Conservation (phyloP, 148 eudicot genomes). For the Rhododendron molle region DNA sequence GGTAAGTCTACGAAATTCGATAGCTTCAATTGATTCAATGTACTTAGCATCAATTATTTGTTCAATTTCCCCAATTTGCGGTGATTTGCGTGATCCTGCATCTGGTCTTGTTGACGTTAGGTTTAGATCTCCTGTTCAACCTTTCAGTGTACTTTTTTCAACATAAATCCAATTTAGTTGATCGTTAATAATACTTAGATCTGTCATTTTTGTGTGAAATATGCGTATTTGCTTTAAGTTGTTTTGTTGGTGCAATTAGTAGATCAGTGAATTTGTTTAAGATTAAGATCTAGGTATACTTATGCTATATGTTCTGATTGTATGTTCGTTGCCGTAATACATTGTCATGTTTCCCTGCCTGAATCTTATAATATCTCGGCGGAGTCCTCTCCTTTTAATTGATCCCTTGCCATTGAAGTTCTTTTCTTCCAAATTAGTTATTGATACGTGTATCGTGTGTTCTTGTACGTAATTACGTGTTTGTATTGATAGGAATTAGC, state of each 20-base stretch:
- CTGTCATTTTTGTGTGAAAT: neutral
- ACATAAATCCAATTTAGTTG: neutral
- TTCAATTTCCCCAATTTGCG: neutral
- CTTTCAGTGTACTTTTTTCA: neutral
- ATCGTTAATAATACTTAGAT: neutral
- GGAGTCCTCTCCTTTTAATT: slow-evolving; percentile 65
- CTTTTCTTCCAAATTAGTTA: neutral
- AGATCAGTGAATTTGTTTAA: neutral
- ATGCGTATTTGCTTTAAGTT: neutral
- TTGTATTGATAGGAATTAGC: neutral
- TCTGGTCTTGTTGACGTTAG: neutral
- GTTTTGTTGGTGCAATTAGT: neutral
- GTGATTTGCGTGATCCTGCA: neutral
- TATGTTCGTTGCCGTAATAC: neutral
- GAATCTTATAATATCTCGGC: slow-evolving; percentile 28
- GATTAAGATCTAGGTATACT: neutral
- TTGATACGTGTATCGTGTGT: neutral
- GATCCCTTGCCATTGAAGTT: neutral
- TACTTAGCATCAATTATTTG: neutral
- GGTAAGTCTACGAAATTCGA: slow-evolving; percentile 28
- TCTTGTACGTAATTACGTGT: neutral
- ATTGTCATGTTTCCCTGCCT: slow-evolving; percentile 10
- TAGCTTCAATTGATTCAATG: neutral
- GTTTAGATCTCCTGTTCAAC: slow-evolving; percentile 10
- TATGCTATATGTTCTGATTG: neutral